Evolutionary conservation across 2,329 filamentous ascomycete species (phyloP), one percentile per base, ranked within the genome.

Genomic region (Raffaelea deltoideospora): DNA sequence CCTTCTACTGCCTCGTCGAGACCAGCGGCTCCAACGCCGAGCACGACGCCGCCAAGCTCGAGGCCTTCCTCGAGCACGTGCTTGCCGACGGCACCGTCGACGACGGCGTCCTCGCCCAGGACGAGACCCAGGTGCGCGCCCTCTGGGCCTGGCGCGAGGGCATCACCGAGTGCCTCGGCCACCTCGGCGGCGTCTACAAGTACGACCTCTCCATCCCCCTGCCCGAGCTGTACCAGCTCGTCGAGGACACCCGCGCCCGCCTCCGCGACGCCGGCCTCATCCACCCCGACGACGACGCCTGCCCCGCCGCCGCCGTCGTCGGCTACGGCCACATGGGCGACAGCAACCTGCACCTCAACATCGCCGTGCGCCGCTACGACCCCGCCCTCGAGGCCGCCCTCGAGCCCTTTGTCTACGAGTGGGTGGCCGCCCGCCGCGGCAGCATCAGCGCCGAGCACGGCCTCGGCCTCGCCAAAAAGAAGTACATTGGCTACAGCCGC

Each of bases 321-420:
- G 90, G 90, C 17, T 98, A 95, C 53, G 90, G 90, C 24, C 90
- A 98, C 57, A 96, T 98, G 87, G 92, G 90, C 28, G 90, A 98
- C 58, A 76, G 81, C 4, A 98, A 98, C 59, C 60, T 98, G 45
- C 92, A 98, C 59, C 67, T 98, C 46, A 98, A 98, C 58, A 72
- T 98, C 24, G 71, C 82, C 1, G 80, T 84, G 15, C 66, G 87
- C 42, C 64, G 78, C 42, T 96, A 90, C 58, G 84, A 90, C 57
- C 82, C 87, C 59, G 67, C 73, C 39, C 84, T 98, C 20, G 90
- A 98, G 61, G 73, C 82, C 57, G 66, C 73, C 20, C 69, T 98
- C 28, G 90, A 98, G 63, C 90, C 92, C 0, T 98, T 81, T 61
- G 84, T 98, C 19, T 98, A 95, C 53, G 86, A 98, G 61, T 98